Conservation (phyloP, 345 rosid genomes). For the Sisymbrium altissimum region DNA sequence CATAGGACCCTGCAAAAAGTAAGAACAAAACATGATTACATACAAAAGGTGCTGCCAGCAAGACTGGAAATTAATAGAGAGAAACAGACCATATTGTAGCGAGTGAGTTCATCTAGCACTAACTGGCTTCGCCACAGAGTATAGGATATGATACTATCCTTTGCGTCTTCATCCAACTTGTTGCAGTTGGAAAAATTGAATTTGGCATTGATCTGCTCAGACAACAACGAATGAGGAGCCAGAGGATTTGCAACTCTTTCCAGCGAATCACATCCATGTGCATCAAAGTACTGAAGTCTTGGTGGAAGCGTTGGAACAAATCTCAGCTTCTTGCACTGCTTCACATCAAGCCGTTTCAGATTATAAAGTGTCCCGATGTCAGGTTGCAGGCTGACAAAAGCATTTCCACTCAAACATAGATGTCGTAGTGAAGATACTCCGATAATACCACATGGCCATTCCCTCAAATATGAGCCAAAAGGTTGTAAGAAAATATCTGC, state of each 20-base stretch:
- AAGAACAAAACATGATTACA: neutral
- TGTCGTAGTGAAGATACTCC: neutral
- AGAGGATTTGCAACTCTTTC: neutral
- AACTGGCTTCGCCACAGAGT: neutral
- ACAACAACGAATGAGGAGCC: neutral
- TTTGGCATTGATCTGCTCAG: neutral
- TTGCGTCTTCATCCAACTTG: neutral
- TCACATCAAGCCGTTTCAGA: neutral
- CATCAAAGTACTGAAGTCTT: neutral
- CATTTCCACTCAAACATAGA: conserved; percentile 1
- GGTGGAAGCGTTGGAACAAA: conserved; percentile 2
- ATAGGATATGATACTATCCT: neutral
- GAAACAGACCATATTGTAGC: neutral
- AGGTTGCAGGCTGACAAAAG: neutral
- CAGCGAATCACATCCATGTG: neutral
- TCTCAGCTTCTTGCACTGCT: neutral
- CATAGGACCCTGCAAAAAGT: neutral
- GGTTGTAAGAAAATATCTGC: too few species aligned
- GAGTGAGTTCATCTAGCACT: neutral
- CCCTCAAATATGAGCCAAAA: neutral
- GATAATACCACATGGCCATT: neutral
- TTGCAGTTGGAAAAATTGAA: conserved; percentile 3
- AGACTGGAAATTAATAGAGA: neutral
- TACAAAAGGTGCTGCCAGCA: too few species aligned
- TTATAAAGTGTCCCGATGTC: neutral